Evolutionary conservation across 2,329 filamentous ascomycete species (phyloP).

Genomic region (Dactylellina sp.): DNA sequence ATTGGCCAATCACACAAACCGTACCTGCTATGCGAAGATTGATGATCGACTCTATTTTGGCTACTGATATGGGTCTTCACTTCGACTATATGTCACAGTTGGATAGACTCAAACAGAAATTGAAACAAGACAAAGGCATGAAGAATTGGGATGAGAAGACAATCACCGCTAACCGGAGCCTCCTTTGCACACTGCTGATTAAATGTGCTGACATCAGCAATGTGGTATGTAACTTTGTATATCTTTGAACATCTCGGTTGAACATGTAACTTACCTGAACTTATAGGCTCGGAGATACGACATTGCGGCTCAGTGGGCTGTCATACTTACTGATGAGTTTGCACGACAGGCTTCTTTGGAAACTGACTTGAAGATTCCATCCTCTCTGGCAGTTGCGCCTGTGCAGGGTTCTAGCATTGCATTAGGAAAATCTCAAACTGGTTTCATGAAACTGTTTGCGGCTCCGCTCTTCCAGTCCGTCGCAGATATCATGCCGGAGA

Average conservation of each 20-base stretch:
- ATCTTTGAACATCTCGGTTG: background rate
- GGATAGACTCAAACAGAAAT: slow-evolving; percentile 80
- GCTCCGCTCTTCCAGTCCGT: slow-evolving; percentile 90
- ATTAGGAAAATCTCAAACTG: slow-evolving; percentile 86
- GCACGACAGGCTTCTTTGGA: slow-evolving; percentile 94
- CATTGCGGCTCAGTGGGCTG: slow-evolving; percentile 87
- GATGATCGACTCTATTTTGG: slow-evolving; percentile 97
- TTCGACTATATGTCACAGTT: slow-evolving; percentile 96
- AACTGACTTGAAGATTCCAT: slow-evolving; percentile 83
- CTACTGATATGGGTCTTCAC: slow-evolving; percentile 97
- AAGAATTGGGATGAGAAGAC: slow-evolving; percentile 82
- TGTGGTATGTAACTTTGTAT: slow-evolving; percentile 74
- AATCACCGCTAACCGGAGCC: slow-evolving; percentile 78
- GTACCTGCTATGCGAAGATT: slow-evolving; percentile 79
- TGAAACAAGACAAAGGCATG: slow-evolving; percentile 74
- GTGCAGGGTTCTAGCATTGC: slow-evolving; percentile 81
- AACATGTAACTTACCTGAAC: background rate
- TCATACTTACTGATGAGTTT: slow-evolving; percentile 94
- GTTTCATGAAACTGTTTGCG: slow-evolving; percentile 97
- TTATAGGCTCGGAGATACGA: slow-evolving; percentile 82
- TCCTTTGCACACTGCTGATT: slow-evolving; percentile 91
- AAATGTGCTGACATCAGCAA: slow-evolving; percentile 99
- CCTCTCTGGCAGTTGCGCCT: slow-evolving; percentile 85
- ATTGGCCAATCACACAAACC: slow-evolving; percentile 86
- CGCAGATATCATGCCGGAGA: slow-evolving; percentile 83